Base-by-base conservation (phyloP, 176 grass and related monocot genomes). In the Phyllostachys edulis region DNA sequence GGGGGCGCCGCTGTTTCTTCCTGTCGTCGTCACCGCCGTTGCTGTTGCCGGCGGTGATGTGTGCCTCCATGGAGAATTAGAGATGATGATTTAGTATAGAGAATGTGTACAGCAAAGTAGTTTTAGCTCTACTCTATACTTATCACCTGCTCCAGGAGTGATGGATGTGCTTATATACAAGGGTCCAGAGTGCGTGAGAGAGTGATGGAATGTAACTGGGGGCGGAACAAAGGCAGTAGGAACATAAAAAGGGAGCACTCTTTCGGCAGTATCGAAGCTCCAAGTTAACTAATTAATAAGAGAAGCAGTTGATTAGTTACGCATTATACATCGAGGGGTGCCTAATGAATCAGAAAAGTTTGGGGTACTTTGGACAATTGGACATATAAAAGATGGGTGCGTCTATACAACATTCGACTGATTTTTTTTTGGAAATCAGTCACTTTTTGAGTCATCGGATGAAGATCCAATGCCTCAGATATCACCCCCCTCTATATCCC, bases 181-280 rank as follows among this genome's bases (percentile, higher is more conserved):
- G 69, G 42, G 17, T n/a, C n/a, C 27, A 57, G 32, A 11, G 26
- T 36, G 24, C 15, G 7, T 3, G 24, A 55, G 50, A 2, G 67
- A 72, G 45, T 56, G 38, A 18, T 21, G 49, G 39, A 76, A 17
- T 29, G 61, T 36, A 68, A 10, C 12, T 75, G 1, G 2, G 18
- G 78, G 13, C 14, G 6, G 51, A 72, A 67, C n/a, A 81, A 80
- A 80, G 37, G 49, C 2, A 6, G 13, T 67, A 59, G 37, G 77
- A 59, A 63, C 40, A 82, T 67, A 67, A 51, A 87, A 87, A 61
- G 63, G 50, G 6, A 15, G 51, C 26, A 50, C 51, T 14, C 85
- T 87, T 87, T 82, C 79, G 85, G 78, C 85, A 60, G 62, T 39
- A 66, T 80, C 45, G n/a, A 46, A 64, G 14, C 11, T 55, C 72